These are phyloP conservation scores for Prunus dulcis DNA, from an alignment of 306 rosid genomes.

Conservation along the genomic window DNA sequence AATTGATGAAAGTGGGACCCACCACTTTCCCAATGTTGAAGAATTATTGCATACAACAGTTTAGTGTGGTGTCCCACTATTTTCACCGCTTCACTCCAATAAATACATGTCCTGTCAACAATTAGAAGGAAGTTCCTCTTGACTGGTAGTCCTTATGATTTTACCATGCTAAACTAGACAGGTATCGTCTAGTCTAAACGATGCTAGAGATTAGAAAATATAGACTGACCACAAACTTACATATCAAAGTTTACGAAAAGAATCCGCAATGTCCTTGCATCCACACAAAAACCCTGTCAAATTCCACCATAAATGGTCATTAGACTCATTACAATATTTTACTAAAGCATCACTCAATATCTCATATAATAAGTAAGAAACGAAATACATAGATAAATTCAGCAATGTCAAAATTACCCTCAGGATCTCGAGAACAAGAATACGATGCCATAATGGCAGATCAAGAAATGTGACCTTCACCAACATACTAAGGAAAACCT, in stretches of 20 bases:
- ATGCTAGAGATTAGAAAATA: neutral
- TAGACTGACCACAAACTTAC: conserved; percentile 45
- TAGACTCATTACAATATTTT: conserved; percentile 14
- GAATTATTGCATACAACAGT: neutral
- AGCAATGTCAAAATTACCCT: conserved; percentile 61
- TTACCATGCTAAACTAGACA: neutral
- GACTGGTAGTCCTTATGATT: neutral
- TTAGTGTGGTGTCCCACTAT: neutral
- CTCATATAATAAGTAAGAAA: conserved; percentile 18
- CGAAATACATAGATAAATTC: neutral
- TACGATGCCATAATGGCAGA: conserved; percentile 97
- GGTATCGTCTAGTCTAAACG: neutral
- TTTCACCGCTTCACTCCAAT: neutral
- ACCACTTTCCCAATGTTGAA: neutral
- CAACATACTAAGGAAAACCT: conserved; percentile 98
- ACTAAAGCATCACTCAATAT: conserved; percentile 9
- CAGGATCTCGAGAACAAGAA: conserved; percentile 95
- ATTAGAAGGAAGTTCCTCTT: neutral
- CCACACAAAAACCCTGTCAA: conserved; percentile 89
- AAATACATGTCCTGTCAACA: neutral
- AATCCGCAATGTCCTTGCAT: conserved; percentile 80
- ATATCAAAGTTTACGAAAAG: conserved; percentile 93
- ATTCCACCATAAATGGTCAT: conserved; percentile 25
- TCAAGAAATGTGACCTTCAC: conserved; percentile 92
- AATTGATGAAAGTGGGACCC: neutral